Base-by-base conservation (phyloP, 2,329 filamentous ascomycete species). In the Calycina marina region DNA sequence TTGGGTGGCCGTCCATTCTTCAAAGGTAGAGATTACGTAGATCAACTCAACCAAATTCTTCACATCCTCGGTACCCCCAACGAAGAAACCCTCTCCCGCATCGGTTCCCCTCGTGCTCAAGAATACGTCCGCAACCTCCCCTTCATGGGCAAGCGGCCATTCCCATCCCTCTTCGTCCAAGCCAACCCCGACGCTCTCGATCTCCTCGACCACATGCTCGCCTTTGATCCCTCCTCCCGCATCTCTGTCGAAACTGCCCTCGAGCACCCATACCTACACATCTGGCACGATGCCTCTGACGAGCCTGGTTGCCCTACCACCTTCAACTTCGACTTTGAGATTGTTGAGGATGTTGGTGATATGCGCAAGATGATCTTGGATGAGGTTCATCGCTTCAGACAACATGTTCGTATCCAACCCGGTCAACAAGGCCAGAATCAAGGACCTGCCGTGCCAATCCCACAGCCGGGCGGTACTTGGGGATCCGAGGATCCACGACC, bases 41-140 rank as follows among this genome's bases (percentile, higher is more conserved):
- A 98, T 60, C 90, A 98, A 65, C 74, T 98, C 44, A 98, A 98
- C 67, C 90, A 98, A 62, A 98, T 98, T 52, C 71, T 98, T 35
- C 86, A 96, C 65, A 94, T 93, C 56, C 78, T 98, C 33, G 90
- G 90, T 42, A 98, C 88, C 2, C 90, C 90, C 25, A 93, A 88
- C 53, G 88, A 96, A 58, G 84, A 93, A 55, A 98, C 90, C 0
- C 69, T 98, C 13, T 77, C 74, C 15, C 82, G 90, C 43, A 98
- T 98, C 52, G 90, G 90, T 34, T 94, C 86, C 4, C 85, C 85
- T 8, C 80, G 90, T 43, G 90, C 90, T 11, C 90, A 96, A 60
- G 90, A 98, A 59, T 98, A 98, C 60, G 90, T 98, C 38, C 82
- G 90, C 50, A 96, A 96, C 64, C 67, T 94, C 35, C 86, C 85